These are phyloP conservation scores for Xylariaceae sp. DNA, from an alignment of 2,329 filamentous ascomycete species.

Conservation along the genomic window DNA sequence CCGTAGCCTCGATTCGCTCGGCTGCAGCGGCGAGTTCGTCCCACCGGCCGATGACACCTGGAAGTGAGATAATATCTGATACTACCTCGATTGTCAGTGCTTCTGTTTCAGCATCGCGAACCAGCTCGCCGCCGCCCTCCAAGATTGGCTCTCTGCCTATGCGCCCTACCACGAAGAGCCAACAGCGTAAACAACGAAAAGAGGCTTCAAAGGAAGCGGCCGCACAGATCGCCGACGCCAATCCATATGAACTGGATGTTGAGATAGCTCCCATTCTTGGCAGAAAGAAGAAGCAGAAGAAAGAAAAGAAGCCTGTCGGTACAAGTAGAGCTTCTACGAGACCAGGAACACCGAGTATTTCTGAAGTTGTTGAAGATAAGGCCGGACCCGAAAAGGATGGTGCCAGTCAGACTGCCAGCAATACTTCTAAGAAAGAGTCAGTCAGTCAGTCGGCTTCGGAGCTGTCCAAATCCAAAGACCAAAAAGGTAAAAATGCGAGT, in stretches of 20 bases:
- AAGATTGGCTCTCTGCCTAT: slow-evolving; percentile 65
- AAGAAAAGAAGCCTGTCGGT: slow-evolving; percentile 50
- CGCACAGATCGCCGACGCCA: slow-evolving; percentile 45
- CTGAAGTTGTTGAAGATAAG: slow-evolving; percentile 31
- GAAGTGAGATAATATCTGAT: slow-evolving; percentile 70
- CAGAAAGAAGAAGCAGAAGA: slow-evolving; percentile 82
- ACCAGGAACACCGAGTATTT: slow-evolving; percentile 30
- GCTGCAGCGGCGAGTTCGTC: slow-evolving; percentile 29
- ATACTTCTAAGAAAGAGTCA: slow-evolving; percentile 21
- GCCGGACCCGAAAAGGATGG: slow-evolving; percentile 24
- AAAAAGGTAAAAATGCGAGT: slow-evolving; percentile 23
- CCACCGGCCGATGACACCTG: slow-evolving; percentile 64
- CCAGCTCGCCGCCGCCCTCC: slow-evolving; percentile 63
- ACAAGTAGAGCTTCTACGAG: slow-evolving; percentile 25
- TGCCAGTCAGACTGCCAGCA: slow-evolving; percentile 22
- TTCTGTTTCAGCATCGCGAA: slow-evolving; percentile 61
- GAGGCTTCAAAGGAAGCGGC: slow-evolving; percentile 61
- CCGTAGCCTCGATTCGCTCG: slow-evolving; percentile 30
- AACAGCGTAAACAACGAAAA: slow-evolving; percentile 70
- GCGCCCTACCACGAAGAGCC: slow-evolving; percentile 68
- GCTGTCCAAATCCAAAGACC: slow-evolving; percentile 24
- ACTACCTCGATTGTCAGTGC: slow-evolving; percentile 68
- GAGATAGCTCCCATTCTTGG: slow-evolving; percentile 68
- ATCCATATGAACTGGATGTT: slow-evolving; percentile 48
- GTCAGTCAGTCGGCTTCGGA: slow-evolving; percentile 17